Evolutionary conservation across 495 filamentous ascomycete genomes (phyloP).

Genomic region (Aspergillus leporis): DNA sequence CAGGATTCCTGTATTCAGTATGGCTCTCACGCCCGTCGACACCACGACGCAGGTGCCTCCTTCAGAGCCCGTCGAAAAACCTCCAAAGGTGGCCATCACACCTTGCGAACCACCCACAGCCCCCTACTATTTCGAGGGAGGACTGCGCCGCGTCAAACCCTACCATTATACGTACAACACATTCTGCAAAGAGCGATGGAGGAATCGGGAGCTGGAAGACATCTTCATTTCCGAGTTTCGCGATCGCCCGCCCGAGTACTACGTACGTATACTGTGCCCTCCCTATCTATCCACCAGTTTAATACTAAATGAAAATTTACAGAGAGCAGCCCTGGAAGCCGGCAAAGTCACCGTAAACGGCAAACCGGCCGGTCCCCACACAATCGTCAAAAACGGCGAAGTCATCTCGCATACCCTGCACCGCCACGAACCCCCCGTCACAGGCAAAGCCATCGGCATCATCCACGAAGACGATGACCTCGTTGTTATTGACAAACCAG

Average conservation of each 20-base stretch:
- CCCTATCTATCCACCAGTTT: not conserved
- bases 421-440: constrained; percentile 92
- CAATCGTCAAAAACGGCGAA: constrained; percentile 73
- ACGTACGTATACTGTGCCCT: constrained; percentile 54
- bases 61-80: constrained; percentile 34
- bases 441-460: constrained; percentile 72
- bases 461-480: constrained; percentile 89
- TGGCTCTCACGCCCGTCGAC: constrained; percentile 57
- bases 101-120: constrained; percentile 9
- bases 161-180: constrained; percentile 92
- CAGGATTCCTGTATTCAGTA: constrained; percentile 44
- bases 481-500: constrained; percentile 94
- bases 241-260: constrained; percentile 84
- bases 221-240: constrained; percentile 85
- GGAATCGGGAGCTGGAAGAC: constrained; percentile 71
- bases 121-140: constrained; percentile 75
- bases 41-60: constrained; percentile 31
- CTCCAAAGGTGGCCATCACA: constrained; percentile 53
- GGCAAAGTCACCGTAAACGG: constrained; percentile 76
- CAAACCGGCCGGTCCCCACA: constrained; percentile 57
- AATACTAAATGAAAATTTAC: constrained; percentile 11
- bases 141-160: constrained; percentile 74
- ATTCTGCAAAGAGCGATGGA: constrained; percentile 88
- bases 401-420: constrained; percentile 91
- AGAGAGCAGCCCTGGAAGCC: constrained; percentile 76